phyloP scores from a whole-genome alignment of 2,329 filamentous ascomycete species.

The Lizonia empirigonia region DNA sequence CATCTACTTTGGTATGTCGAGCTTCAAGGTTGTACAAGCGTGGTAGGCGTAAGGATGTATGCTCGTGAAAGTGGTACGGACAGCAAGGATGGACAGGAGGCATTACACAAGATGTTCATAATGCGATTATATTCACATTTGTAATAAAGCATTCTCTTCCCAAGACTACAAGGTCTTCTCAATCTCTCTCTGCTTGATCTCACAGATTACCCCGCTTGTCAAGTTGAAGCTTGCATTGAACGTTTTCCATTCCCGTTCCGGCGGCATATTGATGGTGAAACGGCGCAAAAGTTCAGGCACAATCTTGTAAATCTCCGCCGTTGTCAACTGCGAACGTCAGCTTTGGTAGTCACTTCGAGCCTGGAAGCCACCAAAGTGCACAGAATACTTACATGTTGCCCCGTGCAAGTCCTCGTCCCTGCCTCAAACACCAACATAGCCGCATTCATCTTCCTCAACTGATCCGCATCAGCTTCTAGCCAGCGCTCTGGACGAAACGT shows the following conservation, averaged over 20 bases:
- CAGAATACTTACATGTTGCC: conserved; percentile 27
- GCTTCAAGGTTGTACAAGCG: too few species aligned
- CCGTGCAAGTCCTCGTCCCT: conserved; percentile 44
- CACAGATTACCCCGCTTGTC: conserved; percentile 16
- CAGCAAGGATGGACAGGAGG: too few species aligned
- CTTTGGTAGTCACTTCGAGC: too few species aligned
- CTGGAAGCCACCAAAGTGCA: too few species aligned
- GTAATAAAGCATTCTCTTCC: neutral
- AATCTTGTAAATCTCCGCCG: conserved; percentile 33
- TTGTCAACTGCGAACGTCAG: conserved; percentile 3
- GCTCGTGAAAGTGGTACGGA: too few species aligned
- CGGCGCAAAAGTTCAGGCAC: conserved; percentile 27
- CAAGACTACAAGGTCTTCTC: neutral
- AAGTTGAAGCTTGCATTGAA: conserved; percentile 25
- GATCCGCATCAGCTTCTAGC: conserved; percentile 42
- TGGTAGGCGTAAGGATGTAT: too few species aligned
- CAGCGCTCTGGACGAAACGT: conserved; percentile 55
- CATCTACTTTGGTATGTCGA: too few species aligned
- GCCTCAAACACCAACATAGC: conserved; percentile 48
- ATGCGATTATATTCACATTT: neutral
- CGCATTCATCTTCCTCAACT: conserved; percentile 27
- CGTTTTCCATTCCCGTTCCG: conserved; percentile 28
- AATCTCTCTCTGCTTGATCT: neutral
- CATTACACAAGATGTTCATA: too few species aligned
- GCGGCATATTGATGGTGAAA: conserved; percentile 28